Evolutionary conservation across 2,329 filamentous ascomycete genomes (phyloP).

Genomic region (Fusarium pseudonygamai): DNA sequence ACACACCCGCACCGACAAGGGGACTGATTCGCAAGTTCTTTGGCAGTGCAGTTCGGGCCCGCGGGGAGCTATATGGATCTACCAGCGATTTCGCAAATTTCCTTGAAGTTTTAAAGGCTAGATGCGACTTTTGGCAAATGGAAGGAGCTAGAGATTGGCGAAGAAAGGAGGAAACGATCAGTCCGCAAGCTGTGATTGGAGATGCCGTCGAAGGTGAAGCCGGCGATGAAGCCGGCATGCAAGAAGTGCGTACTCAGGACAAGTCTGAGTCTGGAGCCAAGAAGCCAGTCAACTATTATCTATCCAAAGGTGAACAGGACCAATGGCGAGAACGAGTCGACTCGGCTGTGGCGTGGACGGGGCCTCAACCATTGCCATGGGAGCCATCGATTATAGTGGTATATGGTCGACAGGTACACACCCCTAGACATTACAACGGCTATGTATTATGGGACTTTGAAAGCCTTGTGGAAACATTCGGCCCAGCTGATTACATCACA

Average conservation of each 20-base stretch:
- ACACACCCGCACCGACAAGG: conserved; percentile 64
- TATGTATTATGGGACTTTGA: conserved; percentile 73
- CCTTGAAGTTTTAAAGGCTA: conserved; percentile 77
- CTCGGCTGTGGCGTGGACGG: conserved; percentile 38
- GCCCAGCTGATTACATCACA: conserved; percentile 84
- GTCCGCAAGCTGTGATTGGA: not conserved
- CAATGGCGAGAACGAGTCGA: conserved; percentile 41
- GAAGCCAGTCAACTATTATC: conserved; percentile 46
- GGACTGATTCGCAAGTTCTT: conserved; percentile 62
- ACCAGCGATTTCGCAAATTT: conserved; percentile 80
- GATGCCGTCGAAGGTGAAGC: not conserved
- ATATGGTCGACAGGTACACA: conserved; percentile 71
- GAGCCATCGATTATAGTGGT: conserved; percentile 56
- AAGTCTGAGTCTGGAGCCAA: conserved; percentile 29
- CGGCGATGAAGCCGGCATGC: not conserved
- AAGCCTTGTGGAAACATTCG: conserved; percentile 73
- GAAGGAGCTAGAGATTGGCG: conserved; percentile 79
- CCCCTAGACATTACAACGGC: conserved; percentile 67
- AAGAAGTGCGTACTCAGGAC: conserved; percentile 5
- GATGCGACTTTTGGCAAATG: conserved; percentile 88
- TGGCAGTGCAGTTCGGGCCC: conserved; percentile 48
- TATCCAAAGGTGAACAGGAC: conserved; percentile 43
- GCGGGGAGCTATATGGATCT: conserved; percentile 65
- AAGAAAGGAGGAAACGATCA: conserved; percentile 57
- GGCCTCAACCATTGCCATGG: conserved; percentile 50